phyloP scores from a whole-genome alignment of 2,329 filamentous ascomycete genomes.

The Dothideomycetidae sp. region DNA sequence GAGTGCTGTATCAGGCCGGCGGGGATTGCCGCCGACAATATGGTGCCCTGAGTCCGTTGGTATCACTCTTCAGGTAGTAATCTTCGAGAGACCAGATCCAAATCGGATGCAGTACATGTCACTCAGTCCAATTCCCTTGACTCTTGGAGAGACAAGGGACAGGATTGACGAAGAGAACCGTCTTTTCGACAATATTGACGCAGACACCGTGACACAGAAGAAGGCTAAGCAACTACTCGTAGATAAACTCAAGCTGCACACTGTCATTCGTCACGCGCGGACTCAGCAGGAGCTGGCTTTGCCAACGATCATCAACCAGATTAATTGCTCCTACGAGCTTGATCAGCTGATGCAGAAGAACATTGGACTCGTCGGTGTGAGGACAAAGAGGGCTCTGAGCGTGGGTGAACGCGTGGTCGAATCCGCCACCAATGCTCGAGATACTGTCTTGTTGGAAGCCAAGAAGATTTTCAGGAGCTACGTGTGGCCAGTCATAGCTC shows the following conservation, averaged over 20 bases:
- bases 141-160: constrained; percentile 56
- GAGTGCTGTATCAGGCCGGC: constrained; percentile 41
- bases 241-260: constrained; percentile 79
- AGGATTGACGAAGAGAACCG: constrained; percentile 24
- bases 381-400: constrained; percentile 71
- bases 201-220: constrained; percentile 54
- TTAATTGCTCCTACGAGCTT: constrained; percentile 91
- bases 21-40: constrained; percentile 51
- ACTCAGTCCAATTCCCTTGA: constrained; percentile 72
- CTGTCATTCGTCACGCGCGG: constrained; percentile 58
- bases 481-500: constrained; percentile 60
- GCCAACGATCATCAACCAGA: constrained; percentile 71
- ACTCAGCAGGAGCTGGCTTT: constrained; percentile 75
- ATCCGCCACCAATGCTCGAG: constrained; percentile 75
- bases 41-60: constrained; percentile 50
- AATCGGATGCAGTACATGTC: constrained; percentile 94
- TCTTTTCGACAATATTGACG: constrained; percentile 46
- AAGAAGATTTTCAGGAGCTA: constrained; percentile 61
- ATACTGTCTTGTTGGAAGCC: constrained; percentile 53
- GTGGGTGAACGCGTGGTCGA: constrained; percentile 91
- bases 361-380: constrained; percentile 65
- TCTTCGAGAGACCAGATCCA: constrained; percentile 77
- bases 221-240: constrained; percentile 53
- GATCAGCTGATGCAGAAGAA: constrained; percentile 79
- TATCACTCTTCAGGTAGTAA: constrained; percentile 68